Conservation (phyloP, 108 stramenopile genomes). For the Pseudonitzschia pungens region DNA sequence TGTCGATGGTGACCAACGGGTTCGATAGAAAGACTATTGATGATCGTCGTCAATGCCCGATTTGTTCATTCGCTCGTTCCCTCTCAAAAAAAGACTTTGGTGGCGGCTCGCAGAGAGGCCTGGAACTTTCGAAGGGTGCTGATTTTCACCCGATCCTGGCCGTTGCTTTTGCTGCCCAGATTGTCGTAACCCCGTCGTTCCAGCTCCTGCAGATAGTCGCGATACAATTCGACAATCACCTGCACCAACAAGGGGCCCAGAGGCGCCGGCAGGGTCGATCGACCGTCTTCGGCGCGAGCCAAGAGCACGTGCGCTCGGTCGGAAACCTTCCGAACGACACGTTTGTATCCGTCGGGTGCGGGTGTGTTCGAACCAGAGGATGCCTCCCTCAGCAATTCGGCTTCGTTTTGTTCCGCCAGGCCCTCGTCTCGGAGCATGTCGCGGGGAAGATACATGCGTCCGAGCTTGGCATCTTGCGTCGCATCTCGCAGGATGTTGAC, state of each 20-base stretch:
- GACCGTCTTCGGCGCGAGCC: slow-evolving; percentile 19
- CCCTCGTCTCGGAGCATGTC: slow-evolving; percentile 14
- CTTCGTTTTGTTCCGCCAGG: not conserved
- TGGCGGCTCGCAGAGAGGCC: slow-evolving; percentile 5
- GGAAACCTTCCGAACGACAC: slow-evolving; percentile 21
- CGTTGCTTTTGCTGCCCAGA: not conserved
- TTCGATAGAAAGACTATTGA: not conserved
- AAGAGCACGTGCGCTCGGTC: slow-evolving; percentile 16
- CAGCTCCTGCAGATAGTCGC: slow-evolving; percentile 28
- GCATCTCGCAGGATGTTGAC: slow-evolving; percentile 35
- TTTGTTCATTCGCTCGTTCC: not conserved
- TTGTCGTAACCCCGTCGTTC: slow-evolving; percentile 10
- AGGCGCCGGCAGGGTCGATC: slow-evolving; percentile 19
- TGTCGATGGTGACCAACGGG: no score
- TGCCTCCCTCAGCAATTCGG: not conserved
- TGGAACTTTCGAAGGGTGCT: not conserved
- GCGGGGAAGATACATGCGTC: slow-evolving; percentile 30
- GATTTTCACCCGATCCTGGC: slow-evolving; percentile 9
- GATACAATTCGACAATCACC: slow-evolving; percentile 36
- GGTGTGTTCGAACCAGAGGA: not conserved
- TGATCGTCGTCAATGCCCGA: not conserved
- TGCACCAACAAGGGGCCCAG: slow-evolving; percentile 28
- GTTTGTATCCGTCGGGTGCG: slow-evolving; percentile 21
- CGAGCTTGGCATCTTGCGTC: slow-evolving; percentile 21
- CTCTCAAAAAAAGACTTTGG: not conserved